These are phyloP conservation scores for Ophiostoma pallidulum DNA, from an alignment of 2,329 filamentous ascomycete species.

Conservation along the genomic window DNA sequence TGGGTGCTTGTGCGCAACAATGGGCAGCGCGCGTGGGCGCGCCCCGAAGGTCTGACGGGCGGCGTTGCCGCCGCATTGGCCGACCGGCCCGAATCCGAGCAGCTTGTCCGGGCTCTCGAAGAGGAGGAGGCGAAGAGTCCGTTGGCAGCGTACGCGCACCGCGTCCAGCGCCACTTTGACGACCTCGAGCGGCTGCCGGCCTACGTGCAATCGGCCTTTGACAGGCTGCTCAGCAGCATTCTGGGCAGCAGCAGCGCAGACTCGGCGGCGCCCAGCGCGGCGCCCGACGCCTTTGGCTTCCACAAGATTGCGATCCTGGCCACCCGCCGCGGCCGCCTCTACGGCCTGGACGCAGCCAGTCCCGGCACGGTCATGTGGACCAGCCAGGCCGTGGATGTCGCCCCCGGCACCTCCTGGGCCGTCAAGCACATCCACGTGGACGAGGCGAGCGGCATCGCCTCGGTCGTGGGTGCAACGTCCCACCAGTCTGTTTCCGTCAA, in stretches of 20 bases:
- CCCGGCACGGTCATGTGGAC: conserved; percentile 71
- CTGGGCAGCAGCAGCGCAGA: conserved; percentile 43
- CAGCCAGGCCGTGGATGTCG: conserved; percentile 50
- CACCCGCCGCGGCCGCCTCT: conserved; percentile 68
- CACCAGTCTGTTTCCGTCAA: conserved; percentile 54
- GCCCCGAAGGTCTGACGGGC: conserved; percentile 73
- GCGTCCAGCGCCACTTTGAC: conserved; percentile 68
- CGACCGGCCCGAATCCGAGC: conserved; percentile 62
- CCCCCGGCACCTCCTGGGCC: conserved; percentile 44
- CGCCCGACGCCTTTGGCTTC: conserved; percentile 59
- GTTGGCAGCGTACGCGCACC: conserved; percentile 74
- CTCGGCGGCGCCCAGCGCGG: conserved; percentile 19
- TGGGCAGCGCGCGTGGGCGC: conserved; percentile 68
- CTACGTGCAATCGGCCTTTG: conserved; percentile 61
- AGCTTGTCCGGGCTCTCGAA: conserved; percentile 70
- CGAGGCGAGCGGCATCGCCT: conserved; percentile 45
- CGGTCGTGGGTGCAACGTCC: conserved; percentile 44
- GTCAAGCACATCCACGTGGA: conserved; percentile 59
- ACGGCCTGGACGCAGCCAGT: conserved; percentile 68
- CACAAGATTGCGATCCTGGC: conserved; percentile 75
- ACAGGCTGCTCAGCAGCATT: conserved; percentile 56
- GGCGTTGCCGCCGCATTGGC: conserved; percentile 73
- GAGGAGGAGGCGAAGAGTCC: conserved; percentile 63
- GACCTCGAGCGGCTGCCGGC: conserved; percentile 70
- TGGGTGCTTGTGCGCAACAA: conserved; percentile 85